Conservation (phyloP, 2,329 filamentous ascomycete genomes). For the Aureobasidium sp. region DNA sequence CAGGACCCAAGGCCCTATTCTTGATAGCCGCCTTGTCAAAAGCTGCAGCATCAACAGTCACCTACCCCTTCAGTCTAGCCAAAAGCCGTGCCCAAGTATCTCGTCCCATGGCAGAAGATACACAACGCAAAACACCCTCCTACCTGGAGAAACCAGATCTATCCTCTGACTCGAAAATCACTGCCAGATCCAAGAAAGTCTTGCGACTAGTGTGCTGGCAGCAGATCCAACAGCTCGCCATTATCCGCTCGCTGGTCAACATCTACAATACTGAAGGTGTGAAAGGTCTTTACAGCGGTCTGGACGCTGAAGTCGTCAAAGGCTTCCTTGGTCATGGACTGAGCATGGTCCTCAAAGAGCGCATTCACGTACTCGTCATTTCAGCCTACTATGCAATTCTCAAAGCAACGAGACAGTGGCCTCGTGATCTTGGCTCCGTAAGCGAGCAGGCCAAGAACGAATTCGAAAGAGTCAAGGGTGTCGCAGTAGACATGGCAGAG, state of each 20-base stretch:
- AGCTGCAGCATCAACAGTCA: conserved; percentile 65
- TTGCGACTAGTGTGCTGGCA: conserved; percentile 21
- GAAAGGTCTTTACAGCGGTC: conserved; percentile 64
- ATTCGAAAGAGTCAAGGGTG: conserved; percentile 15
- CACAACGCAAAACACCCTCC: background rate
- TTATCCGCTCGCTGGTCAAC: conserved; percentile 25
- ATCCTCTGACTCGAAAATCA: conserved; percentile 1
- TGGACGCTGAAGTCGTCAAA: conserved; percentile 69
- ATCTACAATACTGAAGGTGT: conserved; percentile 53
- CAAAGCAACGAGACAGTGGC: conserved; percentile 37
- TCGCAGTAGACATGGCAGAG: conserved; percentile 2
- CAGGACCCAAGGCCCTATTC: conserved; percentile 52
- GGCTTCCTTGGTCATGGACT: conserved; percentile 80
- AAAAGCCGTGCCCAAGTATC: conserved; percentile 69
- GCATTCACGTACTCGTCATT: conserved; percentile 65
- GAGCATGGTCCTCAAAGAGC: conserved; percentile 80
- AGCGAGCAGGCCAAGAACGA: conserved; percentile 18
- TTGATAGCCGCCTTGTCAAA: conserved; percentile 71
- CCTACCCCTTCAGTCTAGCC: conserved; percentile 81
- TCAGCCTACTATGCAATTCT: conserved; percentile 62
- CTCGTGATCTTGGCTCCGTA: conserved; percentile 32
- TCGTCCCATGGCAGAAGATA: background rate
- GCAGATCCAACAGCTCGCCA: conserved; percentile 24
- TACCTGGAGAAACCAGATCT: conserved; percentile 13
- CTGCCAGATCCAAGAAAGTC: conserved; percentile 13